These are phyloP conservation scores for Xylariales sp. DNA, from an alignment of 2,329 filamentous ascomycete genomes.

Conservation along the genomic window DNA sequence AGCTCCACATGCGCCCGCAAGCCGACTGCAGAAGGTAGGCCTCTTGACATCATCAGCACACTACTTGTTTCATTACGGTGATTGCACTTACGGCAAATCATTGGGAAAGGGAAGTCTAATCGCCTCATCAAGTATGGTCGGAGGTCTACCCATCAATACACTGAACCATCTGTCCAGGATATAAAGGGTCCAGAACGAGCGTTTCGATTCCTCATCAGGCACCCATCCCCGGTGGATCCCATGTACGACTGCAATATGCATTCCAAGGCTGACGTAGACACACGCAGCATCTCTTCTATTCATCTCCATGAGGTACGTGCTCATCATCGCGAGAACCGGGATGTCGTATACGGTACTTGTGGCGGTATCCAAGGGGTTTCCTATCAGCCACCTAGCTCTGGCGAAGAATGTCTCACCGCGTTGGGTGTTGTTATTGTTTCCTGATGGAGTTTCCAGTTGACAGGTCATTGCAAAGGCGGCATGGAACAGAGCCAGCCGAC, in stretches of 20 bases:
- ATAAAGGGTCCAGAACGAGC: constrained; percentile 49
- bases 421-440: constrained; percentile 25
- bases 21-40: constrained; percentile 38
- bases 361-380: constrained; percentile 42
- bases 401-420: constrained; percentile 41
- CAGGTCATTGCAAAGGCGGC: constrained; percentile 38
- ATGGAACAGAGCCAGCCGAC: constrained; percentile 41
- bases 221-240: constrained; percentile 40
- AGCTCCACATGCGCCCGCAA: constrained; percentile 42
- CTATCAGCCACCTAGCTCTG: constrained; percentile 37
- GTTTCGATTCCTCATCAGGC: constrained; percentile 38
- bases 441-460: constrained; percentile 26
- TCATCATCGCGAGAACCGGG: constrained; percentile 40
- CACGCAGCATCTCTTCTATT: constrained; percentile 45
- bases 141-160: constrained; percentile 45
- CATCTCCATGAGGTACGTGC: constrained; percentile 44
- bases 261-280: constrained; percentile 41
- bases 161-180: constrained; percentile 45
- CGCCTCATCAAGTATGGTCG: constrained; percentile 41
- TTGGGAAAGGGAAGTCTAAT: constrained; percentile 38
- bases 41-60: constrained; percentile 22
- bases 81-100: constrained; percentile 33
- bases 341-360: constrained; percentile 38
- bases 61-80: background rate
- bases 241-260: constrained; percentile 43